Percentiles rank a stretch among this genome's conserved stretches.
Conservation (phyloP, 2,329 filamentous ascomycete genomes). For the Colletotrichum lupini region DNA sequence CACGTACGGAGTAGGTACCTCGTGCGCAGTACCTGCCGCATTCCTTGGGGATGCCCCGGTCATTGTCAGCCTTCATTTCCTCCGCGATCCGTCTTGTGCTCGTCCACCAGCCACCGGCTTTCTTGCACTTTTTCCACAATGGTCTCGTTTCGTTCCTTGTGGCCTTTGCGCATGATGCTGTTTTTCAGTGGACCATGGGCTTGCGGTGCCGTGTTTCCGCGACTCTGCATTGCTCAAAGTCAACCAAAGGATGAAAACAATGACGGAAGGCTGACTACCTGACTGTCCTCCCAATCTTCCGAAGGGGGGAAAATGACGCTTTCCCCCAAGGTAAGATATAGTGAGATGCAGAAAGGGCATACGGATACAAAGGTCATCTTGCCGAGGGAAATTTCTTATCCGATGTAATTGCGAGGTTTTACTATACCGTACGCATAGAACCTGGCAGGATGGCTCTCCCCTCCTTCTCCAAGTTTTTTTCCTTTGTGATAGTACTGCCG, state of each 20-base stretch:
- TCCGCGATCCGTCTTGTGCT: background rate
- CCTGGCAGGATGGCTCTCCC: background rate
- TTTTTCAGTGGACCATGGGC: background rate
- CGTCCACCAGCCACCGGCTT: background rate
- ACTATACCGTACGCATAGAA: too few species aligned
- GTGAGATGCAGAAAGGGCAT: too few species aligned
- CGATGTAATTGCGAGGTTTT: too few species aligned
- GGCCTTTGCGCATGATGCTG: background rate
- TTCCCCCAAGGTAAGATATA: too few species aligned
- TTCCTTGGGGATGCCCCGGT: background rate
- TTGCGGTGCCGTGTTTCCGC: constrained; percentile 8
- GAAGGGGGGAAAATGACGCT: background rate
- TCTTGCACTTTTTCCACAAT: background rate
- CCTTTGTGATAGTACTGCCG: background rate
- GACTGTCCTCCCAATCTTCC: background rate
- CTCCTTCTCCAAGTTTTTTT: background rate
- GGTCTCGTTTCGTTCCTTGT: background rate
- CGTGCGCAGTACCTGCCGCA: too few species aligned
- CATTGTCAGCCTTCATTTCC: background rate
- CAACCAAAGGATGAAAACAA: background rate
- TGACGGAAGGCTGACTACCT: background rate
- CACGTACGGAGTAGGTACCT: background rate
- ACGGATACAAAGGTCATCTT: too few species aligned
- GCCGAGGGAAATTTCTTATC: too few species aligned
- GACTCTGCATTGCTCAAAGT: background rate